Evolutionary conservation across 2,329 filamentous ascomycete genomes (phyloP), one percentile per base, ranked within the genome.

Genomic region (Aspergillus alliaceus): DNA sequence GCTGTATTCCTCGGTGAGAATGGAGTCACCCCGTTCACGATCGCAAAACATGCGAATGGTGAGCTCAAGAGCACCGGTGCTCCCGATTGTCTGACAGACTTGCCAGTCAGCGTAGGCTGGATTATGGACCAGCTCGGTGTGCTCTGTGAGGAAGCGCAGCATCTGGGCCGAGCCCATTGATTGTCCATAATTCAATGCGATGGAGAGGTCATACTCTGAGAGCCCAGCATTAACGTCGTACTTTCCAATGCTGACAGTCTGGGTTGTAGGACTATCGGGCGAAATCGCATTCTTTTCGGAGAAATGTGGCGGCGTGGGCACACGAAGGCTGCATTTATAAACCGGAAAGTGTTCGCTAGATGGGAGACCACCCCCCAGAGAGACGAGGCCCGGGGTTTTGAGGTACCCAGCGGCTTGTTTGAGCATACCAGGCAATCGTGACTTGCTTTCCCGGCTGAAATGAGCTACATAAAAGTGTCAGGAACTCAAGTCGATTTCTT

Each of bases 131-230:
- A 96, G 84, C 70, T 96, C 91, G 0, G 91, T 93, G 75, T 96
- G 92, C 79, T 96, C 92, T 0, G 90, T 93, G 53, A 96, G 80
- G 78, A 89, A 96, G 57, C 91, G 86, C 61, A 96, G 78, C 72
- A 96, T 81, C 76, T 96, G 92, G 4, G 90, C 87, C 2, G 90
- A 86, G 6, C 92, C 92, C 20, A 86, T 85, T 7, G 90, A 87
- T 74, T 95, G 90, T 29, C 88, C 89, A 72, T 96, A 96, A 77
- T 96, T 96, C 71, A 96, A 85, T 0, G 88, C 90, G 54, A 92
- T 90, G 24, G 87, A 84, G 40, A 96, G 84, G 75, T 96, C 92
- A 68, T 77, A 66, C 4, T 48, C 49, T 22, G 11, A n/a, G 6
- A 14, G 20, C 18, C n/a, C 44, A 6, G n/a, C n/a, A 11, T 47